Base-by-base conservation (phyloP, 2,329 filamentous ascomycete genomes). In the Exserohilum rostratum region DNA sequence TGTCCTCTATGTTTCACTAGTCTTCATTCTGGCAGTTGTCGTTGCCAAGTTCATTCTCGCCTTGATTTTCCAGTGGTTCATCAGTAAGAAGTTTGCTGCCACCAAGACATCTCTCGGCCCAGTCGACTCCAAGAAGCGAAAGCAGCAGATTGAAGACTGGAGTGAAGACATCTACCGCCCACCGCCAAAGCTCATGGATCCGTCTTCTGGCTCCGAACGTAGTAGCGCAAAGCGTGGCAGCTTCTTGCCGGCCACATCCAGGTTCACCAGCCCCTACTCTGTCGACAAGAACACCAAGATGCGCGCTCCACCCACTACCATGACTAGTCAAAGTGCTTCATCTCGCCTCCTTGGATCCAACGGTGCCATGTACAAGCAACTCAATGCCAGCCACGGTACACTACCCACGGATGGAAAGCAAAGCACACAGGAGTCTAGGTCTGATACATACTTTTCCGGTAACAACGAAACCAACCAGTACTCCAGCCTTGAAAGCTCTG, bases 111-210 rank as follows among this genome's bases (percentile, higher is more conserved):
- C 91, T 2, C 88, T 96, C 74, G 87, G 72, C 34, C 67, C 86
- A 13, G 87, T 88, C 5, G 86, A 95, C 73, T 86, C 88, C 62
- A 92, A 93, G 74, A 89, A 93, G 77, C 87, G 95, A 55, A 89
- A 93, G 65, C 87, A 89, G 65, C 92, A 98, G 78, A 99, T 99
- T 62, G 95, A 99, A 75, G 93, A 97, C 68, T 99, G 95, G 95
- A 89, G 89, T 12, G 91, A 98, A 62, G 95, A 99, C 70, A 99
- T 99, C 67, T 98, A 99, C 76, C 90, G 92, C 38, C 90, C 93
- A 3, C 91, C 92, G 20, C 87, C 89, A 50, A 90, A 92, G 62
- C 82, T 97, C 60, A 85, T 88, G 3, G 95, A 96, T 66, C 79
- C 89, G 37, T 84, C 85, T 54, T 76, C 77, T 15, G 86, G 84